phyloP scores from a whole-genome alignment of 1,284 basidiomycete species.

The Thelephora terrestris region DNA sequence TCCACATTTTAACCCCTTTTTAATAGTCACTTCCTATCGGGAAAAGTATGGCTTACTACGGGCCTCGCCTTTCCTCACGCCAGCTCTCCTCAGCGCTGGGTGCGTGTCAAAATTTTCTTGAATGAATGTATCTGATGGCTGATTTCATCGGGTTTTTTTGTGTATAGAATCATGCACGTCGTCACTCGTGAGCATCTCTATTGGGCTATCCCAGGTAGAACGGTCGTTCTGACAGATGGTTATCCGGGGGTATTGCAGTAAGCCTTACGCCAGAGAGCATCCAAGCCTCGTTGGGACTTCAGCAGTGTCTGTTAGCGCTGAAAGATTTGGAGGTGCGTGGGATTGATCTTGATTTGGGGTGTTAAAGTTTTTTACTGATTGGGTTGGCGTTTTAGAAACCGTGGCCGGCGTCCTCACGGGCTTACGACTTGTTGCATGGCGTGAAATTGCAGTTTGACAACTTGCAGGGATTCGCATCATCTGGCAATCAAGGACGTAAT shows the following conservation, averaged over 20 bases:
- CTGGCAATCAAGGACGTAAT: constrained; percentile 1
- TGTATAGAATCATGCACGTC: constrained; percentile 69
- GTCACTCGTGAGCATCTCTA: constrained; percentile 45
- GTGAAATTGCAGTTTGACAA: constrained; percentile 48
- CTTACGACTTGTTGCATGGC: constrained; percentile 62
- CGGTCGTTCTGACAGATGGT: constrained; percentile 2
- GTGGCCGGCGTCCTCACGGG: constrained; percentile 69
- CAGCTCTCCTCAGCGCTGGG: constrained; percentile 71
- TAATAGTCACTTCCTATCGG: constrained; percentile 46
- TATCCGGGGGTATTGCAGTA: constrained; percentile 31
- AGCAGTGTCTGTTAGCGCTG: constrained; percentile 56
- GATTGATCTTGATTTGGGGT: not conserved
- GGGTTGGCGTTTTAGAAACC: constrained; percentile 29
- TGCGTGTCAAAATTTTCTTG: constrained; percentile 25
- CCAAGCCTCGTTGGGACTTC: constrained; percentile 56
- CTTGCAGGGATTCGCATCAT: constrained; percentile 11
- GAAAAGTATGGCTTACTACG: constrained; percentile 54
- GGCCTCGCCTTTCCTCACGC: constrained; percentile 61
- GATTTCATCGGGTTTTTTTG: constrained; percentile 3
- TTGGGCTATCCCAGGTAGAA: not conserved
- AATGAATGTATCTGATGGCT: constrained; percentile 3
- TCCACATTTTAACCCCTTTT: not conserved
- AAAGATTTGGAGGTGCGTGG: constrained; percentile 59
- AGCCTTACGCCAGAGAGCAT: constrained; percentile 57
- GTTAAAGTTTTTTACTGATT: constrained; percentile 7